Conservation (phyloP, 495 filamentous ascomycete species). For the Penicillium ucsense region DNA sequence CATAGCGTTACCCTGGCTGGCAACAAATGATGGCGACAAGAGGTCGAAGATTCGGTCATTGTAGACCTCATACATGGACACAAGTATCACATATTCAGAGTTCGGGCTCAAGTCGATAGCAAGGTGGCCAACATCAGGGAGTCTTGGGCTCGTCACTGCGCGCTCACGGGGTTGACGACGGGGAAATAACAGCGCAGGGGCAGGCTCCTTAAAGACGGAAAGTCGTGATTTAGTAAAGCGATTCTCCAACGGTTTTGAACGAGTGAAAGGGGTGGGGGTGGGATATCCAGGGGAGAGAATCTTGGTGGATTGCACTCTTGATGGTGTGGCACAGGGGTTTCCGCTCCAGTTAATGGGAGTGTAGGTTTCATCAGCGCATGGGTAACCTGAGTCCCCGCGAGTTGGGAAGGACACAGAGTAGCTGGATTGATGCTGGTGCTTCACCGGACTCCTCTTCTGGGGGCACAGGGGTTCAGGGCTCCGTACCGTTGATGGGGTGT, state of each 20-base stretch:
- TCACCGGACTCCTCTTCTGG: slow-evolving; percentile 13
- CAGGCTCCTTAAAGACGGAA: slow-evolving; percentile 40
- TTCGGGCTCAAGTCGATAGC: slow-evolving; percentile 55
- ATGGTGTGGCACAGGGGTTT: background rate
- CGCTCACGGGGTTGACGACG: slow-evolving; percentile 50
- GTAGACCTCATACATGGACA: slow-evolving; percentile 99
- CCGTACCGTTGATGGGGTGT: slow-evolving; percentile 39
- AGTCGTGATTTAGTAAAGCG: slow-evolving; percentile 28
- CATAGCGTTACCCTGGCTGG: slow-evolving; percentile 29
- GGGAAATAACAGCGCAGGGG: slow-evolving; percentile 39
- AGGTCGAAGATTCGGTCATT: slow-evolving; percentile 97
- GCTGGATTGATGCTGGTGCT: slow-evolving; percentile 17
- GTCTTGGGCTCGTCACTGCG: slow-evolving; percentile 55
- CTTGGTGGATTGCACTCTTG: slow-evolving; percentile 8
- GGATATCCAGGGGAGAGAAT: slow-evolving; percentile 4
- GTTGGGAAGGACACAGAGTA: slow-evolving; percentile 10
- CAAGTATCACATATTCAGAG: slow-evolving; percentile 77
- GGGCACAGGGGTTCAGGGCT: slow-evolving; percentile 18
- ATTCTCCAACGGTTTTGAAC: slow-evolving; percentile 8
- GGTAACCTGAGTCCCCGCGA: slow-evolving; percentile 17
- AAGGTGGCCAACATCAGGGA: slow-evolving; percentile 66
- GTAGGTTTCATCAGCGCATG: background rate
- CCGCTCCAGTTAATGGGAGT: slow-evolving; percentile 6
- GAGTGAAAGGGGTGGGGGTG: slow-evolving; percentile 11
- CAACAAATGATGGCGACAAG: slow-evolving; percentile 45